A percentile compares a stretch with the other conserved stretches of the same genome.
phyloP scores from a whole-genome alignment of 2,329 filamentous ascomycete species.

The Colletotrichum sp. region DNA sequence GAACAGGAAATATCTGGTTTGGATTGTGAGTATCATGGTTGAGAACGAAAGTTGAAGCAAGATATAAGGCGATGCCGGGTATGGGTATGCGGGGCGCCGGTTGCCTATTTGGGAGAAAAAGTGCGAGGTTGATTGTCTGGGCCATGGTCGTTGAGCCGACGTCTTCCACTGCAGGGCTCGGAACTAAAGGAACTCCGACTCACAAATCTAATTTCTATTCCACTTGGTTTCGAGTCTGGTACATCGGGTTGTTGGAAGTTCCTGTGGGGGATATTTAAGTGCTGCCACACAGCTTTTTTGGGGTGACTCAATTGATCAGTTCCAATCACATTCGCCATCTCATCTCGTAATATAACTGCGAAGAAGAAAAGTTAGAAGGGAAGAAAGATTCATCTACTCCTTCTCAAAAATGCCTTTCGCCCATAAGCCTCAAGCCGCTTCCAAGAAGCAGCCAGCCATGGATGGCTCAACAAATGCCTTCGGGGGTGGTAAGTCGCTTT shows the following conservation, averaged over 20 bases:
- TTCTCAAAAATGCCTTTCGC: neutral
- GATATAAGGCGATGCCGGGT: neutral
- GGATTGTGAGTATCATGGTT: neutral
- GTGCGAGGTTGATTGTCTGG: neutral
- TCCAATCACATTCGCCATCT: neutral
- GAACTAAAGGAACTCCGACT: neutral
- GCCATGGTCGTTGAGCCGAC: neutral
- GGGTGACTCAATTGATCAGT: neutral
- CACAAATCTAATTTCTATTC: neutral
- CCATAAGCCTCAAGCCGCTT: neutral
- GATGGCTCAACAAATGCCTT: neutral
- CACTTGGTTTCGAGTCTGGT: rapidly evolving
- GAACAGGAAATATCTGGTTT: neutral
- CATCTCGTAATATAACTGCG: too few relatives aligned
- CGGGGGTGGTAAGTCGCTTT: neutral
- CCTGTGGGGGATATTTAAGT: neutral
- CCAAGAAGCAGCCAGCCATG: neutral
- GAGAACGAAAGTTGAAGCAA: neutral
- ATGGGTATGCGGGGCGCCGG: neutral
- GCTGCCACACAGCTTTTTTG: neutral
- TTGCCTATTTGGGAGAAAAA: neutral
- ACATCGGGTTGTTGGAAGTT: neutral
- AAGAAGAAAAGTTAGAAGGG: too few relatives aligned
- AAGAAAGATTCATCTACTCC: neutral
- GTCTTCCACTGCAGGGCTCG: neutral